Conservation (phyloP, 139 green algal species). For the Coelastrella sp. region DNA sequence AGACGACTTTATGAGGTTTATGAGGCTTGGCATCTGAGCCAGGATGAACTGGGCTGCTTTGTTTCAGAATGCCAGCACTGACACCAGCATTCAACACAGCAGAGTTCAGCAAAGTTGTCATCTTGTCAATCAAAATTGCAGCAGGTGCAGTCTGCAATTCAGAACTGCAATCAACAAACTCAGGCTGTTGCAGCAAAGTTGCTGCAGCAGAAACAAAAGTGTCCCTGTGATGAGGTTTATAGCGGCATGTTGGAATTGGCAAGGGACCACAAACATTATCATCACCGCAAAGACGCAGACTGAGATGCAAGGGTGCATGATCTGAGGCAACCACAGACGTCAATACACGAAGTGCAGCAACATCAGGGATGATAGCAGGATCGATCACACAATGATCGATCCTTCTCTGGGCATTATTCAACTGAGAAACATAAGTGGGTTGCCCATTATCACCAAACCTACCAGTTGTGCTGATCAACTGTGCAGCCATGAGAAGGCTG, state of each 20-base stretch:
- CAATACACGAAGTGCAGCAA: not conserved
- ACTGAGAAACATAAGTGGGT: not conserved
- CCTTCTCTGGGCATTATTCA: not conserved
- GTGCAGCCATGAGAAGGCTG: not conserved
- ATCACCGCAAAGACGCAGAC: not conserved
- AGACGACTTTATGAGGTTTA: not conserved
- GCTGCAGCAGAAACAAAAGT: not conserved
- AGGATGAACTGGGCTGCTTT: not conserved
- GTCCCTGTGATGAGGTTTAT: not conserved
- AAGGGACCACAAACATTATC: not conserved
- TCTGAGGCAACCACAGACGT: not conserved
- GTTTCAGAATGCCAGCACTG: not conserved
- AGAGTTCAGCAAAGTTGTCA: not conserved
- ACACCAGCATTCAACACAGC: not conserved
- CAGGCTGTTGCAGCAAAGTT: not conserved
- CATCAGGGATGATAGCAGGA: slow-evolving; percentile 1
- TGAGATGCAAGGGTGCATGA: not conserved
- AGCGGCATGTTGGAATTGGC: not conserved
- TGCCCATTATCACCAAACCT: not conserved
- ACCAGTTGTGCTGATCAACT: not conserved
- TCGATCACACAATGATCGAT: not conserved
- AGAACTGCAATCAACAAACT: not conserved
- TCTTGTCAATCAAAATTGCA: not conserved
- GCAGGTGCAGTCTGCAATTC: not conserved
- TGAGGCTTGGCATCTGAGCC: not conserved